Conservation (phyloP, 2,329 filamentous ascomycete genomes). For the Aspergillus sp. region DNA sequence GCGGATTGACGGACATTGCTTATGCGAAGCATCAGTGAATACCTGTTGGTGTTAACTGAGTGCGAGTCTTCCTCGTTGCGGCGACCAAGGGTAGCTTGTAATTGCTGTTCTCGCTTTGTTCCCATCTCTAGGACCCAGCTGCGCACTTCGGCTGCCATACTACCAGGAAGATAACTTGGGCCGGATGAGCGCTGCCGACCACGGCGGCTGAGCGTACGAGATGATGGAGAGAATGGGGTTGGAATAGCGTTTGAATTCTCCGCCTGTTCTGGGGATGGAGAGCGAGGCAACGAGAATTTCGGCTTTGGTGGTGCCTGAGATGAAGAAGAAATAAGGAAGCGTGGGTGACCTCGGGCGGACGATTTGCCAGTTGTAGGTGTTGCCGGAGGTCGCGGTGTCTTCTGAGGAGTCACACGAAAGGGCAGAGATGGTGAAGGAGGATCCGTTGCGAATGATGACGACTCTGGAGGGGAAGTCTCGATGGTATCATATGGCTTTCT, state of each 20-base stretch:
- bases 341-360: conserved; percentile 25
- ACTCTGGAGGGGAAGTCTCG: conserved; percentile 21
- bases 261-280: conserved; percentile 30
- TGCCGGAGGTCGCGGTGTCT: conserved; percentile 8
- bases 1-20: conserved; percentile 15
- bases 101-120: conserved; percentile 27
- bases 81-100: not conserved
- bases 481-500: conserved; percentile 19
- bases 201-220: conserved; percentile 30
- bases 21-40: conserved; percentile 22
- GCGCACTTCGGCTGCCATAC: conserved; percentile 43
- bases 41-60: conserved; percentile 9
- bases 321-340: conserved; percentile 30
- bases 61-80: not conserved
- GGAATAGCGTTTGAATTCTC: conserved; percentile 19
- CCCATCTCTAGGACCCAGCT: conserved; percentile 43
- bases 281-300: conserved; percentile 39
- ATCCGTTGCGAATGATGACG: not conserved
- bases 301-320: conserved; percentile 32
- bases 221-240: conserved; percentile 38
- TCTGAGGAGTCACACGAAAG: conserved; percentile 8
- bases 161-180: conserved; percentile 34
- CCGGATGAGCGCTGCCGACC: conserved; percentile 25
- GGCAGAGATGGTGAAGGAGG: conserved; percentile 5
- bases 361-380: conserved; percentile 22